These are phyloP conservation scores for Asterella californica DNA, from an alignment of 225 moss, liverwort and hornwort species.

Conservation along the genomic window DNA sequence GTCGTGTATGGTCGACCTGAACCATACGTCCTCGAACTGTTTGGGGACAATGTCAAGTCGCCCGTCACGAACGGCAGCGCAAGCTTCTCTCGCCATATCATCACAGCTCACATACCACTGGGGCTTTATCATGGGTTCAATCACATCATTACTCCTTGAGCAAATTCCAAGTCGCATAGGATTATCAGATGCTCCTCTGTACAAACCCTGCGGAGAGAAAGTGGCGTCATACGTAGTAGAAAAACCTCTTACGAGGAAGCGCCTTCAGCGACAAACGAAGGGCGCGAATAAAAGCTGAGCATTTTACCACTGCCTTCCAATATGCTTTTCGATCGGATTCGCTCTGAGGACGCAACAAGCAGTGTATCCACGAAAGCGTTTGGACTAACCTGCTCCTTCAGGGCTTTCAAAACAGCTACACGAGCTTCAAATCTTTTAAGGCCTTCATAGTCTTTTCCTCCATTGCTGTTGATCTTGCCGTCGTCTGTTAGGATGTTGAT, in stretches of 20 bases:
- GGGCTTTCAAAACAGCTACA: slow-evolving; percentile 59
- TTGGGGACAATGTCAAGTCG: slow-evolving; percentile 71
- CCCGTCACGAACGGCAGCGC: slow-evolving; percentile 63
- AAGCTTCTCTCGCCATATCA: slow-evolving; percentile 78
- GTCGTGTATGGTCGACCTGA: slow-evolving; percentile 46
- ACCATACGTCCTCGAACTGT: slow-evolving; percentile 92
- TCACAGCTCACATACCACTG: slow-evolving; percentile 88
- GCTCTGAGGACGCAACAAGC: not conserved
- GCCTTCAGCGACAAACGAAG: not conserved
- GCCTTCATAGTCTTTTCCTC: slow-evolving; percentile 71
- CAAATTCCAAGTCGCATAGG: slow-evolving; percentile 81
- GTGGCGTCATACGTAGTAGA: not conserved
- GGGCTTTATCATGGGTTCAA: slow-evolving; percentile 94
- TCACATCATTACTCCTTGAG: slow-evolving; percentile 82
- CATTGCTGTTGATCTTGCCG: slow-evolving; percentile 80
- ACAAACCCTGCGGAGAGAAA: slow-evolving; percentile 56
- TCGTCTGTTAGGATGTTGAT: slow-evolving; percentile 93
- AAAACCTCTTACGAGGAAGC: not conserved
- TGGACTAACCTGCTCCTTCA: slow-evolving; percentile 58
- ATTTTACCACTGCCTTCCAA: not conserved
- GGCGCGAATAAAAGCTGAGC: not conserved
- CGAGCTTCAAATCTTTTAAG: slow-evolving; percentile 84
- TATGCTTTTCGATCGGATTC: not conserved
- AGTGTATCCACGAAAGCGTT: not conserved
- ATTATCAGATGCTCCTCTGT: slow-evolving; percentile 77